A percentile compares a stretch with the other conserved stretches of the same genome.
Evolutionary conservation across 2,329 filamentous ascomycete genomes (phyloP).

Genomic region (Epichloe sylvatica): DNA sequence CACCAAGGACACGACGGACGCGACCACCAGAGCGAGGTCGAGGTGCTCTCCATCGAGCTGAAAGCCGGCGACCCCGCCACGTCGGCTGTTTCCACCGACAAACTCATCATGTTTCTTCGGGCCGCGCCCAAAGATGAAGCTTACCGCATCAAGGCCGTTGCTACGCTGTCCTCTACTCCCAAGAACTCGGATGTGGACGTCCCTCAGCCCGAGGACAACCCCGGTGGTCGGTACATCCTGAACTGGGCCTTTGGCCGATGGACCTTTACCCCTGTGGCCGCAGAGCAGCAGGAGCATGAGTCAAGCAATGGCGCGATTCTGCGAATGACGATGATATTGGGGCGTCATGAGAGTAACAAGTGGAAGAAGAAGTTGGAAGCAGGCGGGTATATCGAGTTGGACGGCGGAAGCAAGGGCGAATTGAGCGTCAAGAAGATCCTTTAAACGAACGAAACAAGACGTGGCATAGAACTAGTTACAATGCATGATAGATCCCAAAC

Average conservation of each 20-base stretch:
- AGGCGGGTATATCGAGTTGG: conserved; percentile 38
- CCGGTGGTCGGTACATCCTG: conserved; percentile 57
- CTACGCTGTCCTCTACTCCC: conserved; percentile 34
- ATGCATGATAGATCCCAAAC: no score
- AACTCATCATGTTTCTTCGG: conserved; percentile 53
- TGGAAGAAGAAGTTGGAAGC: conserved; percentile 62
- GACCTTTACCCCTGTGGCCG: conserved; percentile 58
- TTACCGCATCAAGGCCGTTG: conserved; percentile 77
- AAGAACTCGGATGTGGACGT: conserved; percentile 37
- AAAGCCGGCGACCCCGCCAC: conserved; percentile 23
- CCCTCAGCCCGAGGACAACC: conserved; percentile 18
- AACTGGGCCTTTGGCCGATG: conserved; percentile 98
- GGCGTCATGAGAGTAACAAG: conserved; percentile 57
- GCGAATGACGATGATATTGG: conserved; percentile 64
- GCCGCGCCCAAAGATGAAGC: conserved; percentile 81
- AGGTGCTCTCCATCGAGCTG: conserved; percentile 74
- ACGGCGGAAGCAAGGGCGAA: conserved; percentile 30
- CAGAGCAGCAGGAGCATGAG: conserved; percentile 33
- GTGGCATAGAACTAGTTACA: not conserved
- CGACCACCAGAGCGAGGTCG: conserved; percentile 69
- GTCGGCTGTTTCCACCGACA: conserved; percentile 38
- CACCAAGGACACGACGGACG: not conserved
- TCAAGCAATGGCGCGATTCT: conserved; percentile 42
- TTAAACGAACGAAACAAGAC: conserved; percentile 12
- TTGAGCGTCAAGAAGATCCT: conserved; percentile 39